Evolutionary conservation across 257 asterid genomes (phyloP).

Genomic region (Sherardia arvensis): DNA sequence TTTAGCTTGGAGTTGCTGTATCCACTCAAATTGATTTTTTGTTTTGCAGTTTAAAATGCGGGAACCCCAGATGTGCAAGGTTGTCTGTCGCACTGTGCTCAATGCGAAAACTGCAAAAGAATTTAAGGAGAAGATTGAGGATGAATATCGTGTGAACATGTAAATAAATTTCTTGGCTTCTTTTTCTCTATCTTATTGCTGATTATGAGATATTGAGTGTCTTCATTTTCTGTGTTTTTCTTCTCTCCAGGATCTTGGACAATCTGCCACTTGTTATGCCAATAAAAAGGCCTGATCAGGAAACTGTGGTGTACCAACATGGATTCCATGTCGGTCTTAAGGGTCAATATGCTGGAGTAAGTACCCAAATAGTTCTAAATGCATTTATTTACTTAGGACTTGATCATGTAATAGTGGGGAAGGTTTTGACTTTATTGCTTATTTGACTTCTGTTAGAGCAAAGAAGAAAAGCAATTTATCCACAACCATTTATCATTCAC

Average conservation of each 20-base stretch:
- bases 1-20: not conserved
- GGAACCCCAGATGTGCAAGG: conserved; percentile 37
- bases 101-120: conserved; percentile 36
- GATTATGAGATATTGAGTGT: not conserved
- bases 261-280: conserved; percentile 89
- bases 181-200: not conserved
- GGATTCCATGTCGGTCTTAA: conserved; percentile 70
- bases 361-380: conserved; percentile 16
- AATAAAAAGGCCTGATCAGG: conserved; percentile 41
- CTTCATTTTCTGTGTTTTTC: conserved; percentile 12
- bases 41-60: conserved; percentile 36
- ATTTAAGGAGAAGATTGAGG: conserved; percentile 41
- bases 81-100: conserved; percentile 24
- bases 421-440: conserved; percentile 12
- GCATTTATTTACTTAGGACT: not conserved
- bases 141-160: conserved; percentile 44
- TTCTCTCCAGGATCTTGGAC: conserved; percentile 76
- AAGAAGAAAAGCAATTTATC: conserved; percentile 58
- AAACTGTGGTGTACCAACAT: conserved; percentile 54
- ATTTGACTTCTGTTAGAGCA: conserved; percentile 30
- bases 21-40: not conserved
- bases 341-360: conserved; percentile 73
- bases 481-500: conserved; percentile 66
- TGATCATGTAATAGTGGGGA: not conserved
- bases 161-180: conserved; percentile 5